Evolutionary conservation across 176 grass and related monocot species (phyloP), one percentile per base, ranked within the genome.

Genomic region (Melocanna baccifera): DNA sequence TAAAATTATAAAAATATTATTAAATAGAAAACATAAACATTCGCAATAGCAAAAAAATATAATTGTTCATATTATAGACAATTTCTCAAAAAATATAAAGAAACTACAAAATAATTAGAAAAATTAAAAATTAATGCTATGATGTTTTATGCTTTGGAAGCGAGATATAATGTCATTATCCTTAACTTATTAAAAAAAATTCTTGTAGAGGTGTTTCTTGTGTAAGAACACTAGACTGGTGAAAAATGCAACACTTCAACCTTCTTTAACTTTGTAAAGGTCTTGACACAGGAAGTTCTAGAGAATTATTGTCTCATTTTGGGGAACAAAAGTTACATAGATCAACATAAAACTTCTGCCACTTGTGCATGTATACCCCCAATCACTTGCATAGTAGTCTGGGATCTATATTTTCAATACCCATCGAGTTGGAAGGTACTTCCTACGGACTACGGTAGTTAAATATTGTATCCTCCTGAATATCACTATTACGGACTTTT

Each of bases 401-500:
- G 61, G 53, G 46, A 62, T 75, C 1, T 32, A 55, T 75, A 46
- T 59, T 81, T 79, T 25, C 56, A 61, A 55, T 89, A 92, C 94
- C 91, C 95, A 92, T 81, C 58, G 89, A 57, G 87, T 98, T 82
- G 95, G 95, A 91, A 98, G 92, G 87, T 98, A 98, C 68, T 98
- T 98, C 80, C 85, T 85, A 30, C 92, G 87, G 82, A n/a, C n/a
- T n/a, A n/a, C n/a, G n/a, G n/a, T 95, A 98, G 86, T 93, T 94
- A 84, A 98, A 98, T 90, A 98, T 98, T 81, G 79, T 69, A 63
- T 98, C 91, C 67, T 93, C 92, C 36, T 79, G 61, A 55, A 47
- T 79, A 81, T 93, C 85, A 73, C 22, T 88, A 66, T 41, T 78
- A 67, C 66, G 66, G 79, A 70, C 41, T 87, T n/a, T n/a, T n/a